Conservation (phyloP, 2,329 filamentous ascomycete species). For the Aspergillus cejpii region DNA sequence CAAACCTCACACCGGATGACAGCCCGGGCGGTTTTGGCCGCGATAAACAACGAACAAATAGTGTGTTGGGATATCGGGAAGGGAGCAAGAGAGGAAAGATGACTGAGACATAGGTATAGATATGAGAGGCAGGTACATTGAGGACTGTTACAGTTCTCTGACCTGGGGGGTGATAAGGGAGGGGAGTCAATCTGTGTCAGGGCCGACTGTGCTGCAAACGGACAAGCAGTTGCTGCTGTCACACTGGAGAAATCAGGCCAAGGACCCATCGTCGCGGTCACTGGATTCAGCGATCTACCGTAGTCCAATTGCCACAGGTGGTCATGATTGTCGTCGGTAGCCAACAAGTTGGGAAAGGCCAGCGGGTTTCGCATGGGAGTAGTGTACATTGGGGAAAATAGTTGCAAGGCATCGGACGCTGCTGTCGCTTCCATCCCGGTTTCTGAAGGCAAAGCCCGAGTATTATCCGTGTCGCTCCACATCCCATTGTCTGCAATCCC, state of each 20-base stretch:
- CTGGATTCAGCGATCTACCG: constrained; percentile 19
- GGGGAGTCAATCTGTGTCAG: constrained; percentile 18
- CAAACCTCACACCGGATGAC: constrained; percentile 41
- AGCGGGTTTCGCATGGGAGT: constrained; percentile 11
- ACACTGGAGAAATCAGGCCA: constrained; percentile 41
- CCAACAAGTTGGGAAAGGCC: constrained; percentile 15
- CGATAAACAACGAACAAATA: constrained; percentile 39
- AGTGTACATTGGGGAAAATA: constrained; percentile 27
- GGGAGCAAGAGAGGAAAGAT: constrained; percentile 37
- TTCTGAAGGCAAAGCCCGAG: constrained; percentile 13
- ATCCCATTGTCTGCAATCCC: constrained; percentile 12
- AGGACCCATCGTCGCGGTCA: constrained; percentile 27
- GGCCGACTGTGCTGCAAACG: constrained; percentile 18
- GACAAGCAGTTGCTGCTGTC: constrained; percentile 27
- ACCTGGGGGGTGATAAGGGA: constrained; percentile 20
- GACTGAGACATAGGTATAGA: constrained; percentile 41
- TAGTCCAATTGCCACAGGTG: constrained; percentile 22
- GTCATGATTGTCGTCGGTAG: constrained; percentile 22
- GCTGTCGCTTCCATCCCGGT: constrained; percentile 13
- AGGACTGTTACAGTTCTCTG: constrained; percentile 16
- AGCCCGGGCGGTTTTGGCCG: constrained; percentile 36
- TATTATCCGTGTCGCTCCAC: constrained; percentile 22
- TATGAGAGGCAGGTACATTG: constrained; percentile 39
- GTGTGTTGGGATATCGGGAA: constrained; percentile 41
- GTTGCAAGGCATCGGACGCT: constrained; percentile 20